A percentile compares a stretch with the other conserved stretches of the same genome.
Evolutionary conservation across 2,329 filamentous ascomycete genomes (phyloP).

Genomic region (Phialophora tarda): DNA sequence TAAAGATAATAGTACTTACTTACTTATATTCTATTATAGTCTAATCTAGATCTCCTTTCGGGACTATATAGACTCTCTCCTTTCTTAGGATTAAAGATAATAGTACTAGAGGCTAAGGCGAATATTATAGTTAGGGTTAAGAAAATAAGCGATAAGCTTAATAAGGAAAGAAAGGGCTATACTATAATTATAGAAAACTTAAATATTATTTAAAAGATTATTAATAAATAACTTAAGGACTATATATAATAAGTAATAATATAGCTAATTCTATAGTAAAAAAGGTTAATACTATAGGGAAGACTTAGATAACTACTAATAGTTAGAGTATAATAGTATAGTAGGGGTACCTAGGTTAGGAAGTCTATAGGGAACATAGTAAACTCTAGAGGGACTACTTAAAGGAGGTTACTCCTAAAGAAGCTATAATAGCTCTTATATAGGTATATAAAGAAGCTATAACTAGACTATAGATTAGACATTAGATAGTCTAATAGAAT

Average conservation of each 20-base stretch:
- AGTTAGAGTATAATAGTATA: slow-evolving; percentile 4
- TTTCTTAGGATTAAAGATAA: too few relatives aligned
- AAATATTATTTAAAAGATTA: neutral
- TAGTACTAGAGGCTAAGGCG: too few relatives aligned
- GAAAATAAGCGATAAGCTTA: too few relatives aligned
- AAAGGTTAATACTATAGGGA: neutral
- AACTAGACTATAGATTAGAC: too few relatives aligned
- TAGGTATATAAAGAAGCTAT: neutral
- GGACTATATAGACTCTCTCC: too few relatives aligned
- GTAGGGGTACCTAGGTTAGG: neutral
- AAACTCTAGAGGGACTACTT: neutral
- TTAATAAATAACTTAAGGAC: neutral
- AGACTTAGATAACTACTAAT: too few relatives aligned
- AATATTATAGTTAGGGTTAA: too few relatives aligned
- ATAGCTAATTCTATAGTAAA: neutral
- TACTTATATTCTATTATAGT: too few relatives aligned
- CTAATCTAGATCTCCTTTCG: too few relatives aligned
- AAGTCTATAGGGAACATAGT: neutral
- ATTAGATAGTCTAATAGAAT: too few relatives aligned
- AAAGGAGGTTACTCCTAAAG: too few relatives aligned
- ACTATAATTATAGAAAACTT: neutral
- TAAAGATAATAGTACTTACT: too few relatives aligned
- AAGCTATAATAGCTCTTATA: neutral
- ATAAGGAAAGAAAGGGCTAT: neutral
- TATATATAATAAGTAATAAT: neutral